Base-by-base conservation (phyloP, 257 asterid genomes). In the Nicotiana paniculata region DNA sequence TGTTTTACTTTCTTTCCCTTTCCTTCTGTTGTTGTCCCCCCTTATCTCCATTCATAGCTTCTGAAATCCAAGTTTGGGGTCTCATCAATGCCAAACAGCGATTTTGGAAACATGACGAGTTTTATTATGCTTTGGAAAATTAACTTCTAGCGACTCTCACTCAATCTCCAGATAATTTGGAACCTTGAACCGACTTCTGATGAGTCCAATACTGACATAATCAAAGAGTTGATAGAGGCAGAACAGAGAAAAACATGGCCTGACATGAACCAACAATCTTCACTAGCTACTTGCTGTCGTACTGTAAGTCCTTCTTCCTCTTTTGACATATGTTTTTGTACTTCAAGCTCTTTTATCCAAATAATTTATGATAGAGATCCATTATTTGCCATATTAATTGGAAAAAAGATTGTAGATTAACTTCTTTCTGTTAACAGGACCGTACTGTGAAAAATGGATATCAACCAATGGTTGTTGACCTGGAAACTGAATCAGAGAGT, bases 101-200 rank as follows among this genome's bases (percentile, higher is more conserved):
- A 28, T 51, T 75, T 2, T 10, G 13, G 21, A 74, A 74, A 37
- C 9, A 13, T 26, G 37, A 48, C 6, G 39, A 74, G 51, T 8
- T 48, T 10, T 17, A 59, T 30, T 11, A 21, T 21, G 35, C 53
- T 43, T 17, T 0, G 11, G 35, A 39, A 17, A 37, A 67, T 83
- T 35, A 32, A 6, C 37, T 72, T 74, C 63, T 57, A 15, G 48
- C 10, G 0, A 6, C 69, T 77, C 79, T 83, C 21, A 0, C 33
- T 48, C 5, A 43, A 33, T 78, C 48, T 76, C 1, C 67, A 82
- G 85, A 70, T 85, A 6, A 0, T 65, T 33, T 69, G 83, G 85
- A 53, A 1, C 81, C 83, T 85, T 70, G 82, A 82, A 54, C 26
- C 3, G 69, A 85, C 82, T 70, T 64, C 63, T 3, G 85, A 85